phyloP scores from a whole-genome alignment of 2,329 filamentous ascomycete species.

The Elsinoe fawcettii region DNA sequence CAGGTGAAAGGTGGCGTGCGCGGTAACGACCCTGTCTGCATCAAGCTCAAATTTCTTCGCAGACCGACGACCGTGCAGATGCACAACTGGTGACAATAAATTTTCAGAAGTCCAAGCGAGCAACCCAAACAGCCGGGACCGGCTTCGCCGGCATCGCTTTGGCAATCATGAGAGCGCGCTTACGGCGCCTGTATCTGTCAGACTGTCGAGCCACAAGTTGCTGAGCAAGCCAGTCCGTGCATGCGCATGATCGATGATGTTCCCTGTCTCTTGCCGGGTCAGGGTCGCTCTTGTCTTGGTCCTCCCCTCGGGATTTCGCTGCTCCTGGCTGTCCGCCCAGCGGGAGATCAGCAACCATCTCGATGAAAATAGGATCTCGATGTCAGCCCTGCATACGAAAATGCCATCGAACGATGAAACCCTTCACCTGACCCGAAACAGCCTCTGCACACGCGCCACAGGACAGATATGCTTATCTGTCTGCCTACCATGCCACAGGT shows the following conservation, averaged over 20 bases:
- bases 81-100: background rate
- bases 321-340: background rate
- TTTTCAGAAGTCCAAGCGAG: background rate
- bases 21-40: background rate
- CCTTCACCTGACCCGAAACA: slow-evolving; percentile 2
- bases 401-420: slow-evolving; percentile 2
- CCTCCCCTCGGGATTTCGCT: background rate
- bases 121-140: background rate
- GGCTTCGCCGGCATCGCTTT: background rate
- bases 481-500: background rate
- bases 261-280: background rate
- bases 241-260: background rate
- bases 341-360: slow-evolving; percentile 12
- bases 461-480: background rate
- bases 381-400: slow-evolving; percentile 8
- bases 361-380: slow-evolving; percentile 9
- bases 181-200: background rate
- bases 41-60: slow-evolving; percentile 6
- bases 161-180: background rate
- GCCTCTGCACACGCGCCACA: background rate
- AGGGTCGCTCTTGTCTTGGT: background rate
- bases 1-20: background rate
- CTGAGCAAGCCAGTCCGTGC: background rate
- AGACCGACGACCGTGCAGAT: background rate
- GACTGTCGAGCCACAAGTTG: background rate